Percentiles rank a stretch among this genome's conserved stretches.
phyloP scores from a whole-genome alignment of 345 rosid genomes.

The Eucalyptus fibrosa region DNA sequence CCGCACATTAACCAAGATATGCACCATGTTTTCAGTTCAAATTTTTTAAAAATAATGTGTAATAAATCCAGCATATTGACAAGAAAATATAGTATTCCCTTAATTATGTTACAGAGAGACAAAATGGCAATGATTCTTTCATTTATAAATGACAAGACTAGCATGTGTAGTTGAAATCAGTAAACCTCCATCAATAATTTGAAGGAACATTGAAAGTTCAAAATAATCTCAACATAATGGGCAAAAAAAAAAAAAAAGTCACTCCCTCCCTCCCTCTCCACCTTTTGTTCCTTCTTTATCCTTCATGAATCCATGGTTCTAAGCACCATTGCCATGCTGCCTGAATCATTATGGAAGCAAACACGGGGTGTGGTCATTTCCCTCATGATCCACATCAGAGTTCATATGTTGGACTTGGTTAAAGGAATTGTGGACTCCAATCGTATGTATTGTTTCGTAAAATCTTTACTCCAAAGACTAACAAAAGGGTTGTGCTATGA shows the following conservation, averaged over 20 bases:
- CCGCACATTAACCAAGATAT: background rate
- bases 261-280: background rate
- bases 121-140: background rate
- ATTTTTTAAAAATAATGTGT: background rate
- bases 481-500: background rate
- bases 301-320: background rate
- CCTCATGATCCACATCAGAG: background rate
- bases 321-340: background rate
- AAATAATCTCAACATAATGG: background rate
- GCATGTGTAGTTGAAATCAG: background rate
- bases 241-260: background rate
- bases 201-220: background rate
- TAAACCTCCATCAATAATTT: background rate
- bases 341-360: background rate
- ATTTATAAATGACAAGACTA: background rate
- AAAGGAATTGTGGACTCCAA: background rate
- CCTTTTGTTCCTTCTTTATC: background rate
- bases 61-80: background rate
- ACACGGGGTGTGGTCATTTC: background rate
- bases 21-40: background rate
- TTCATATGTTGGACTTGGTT: background rate
- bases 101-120: background rate
- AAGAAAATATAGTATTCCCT: background rate
- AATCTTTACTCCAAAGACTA: background rate
- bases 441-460: background rate